Evolutionary conservation across 768 basidiomycete genomes (phyloP).

Genomic region (Lactifluus subvellereus): DNA sequence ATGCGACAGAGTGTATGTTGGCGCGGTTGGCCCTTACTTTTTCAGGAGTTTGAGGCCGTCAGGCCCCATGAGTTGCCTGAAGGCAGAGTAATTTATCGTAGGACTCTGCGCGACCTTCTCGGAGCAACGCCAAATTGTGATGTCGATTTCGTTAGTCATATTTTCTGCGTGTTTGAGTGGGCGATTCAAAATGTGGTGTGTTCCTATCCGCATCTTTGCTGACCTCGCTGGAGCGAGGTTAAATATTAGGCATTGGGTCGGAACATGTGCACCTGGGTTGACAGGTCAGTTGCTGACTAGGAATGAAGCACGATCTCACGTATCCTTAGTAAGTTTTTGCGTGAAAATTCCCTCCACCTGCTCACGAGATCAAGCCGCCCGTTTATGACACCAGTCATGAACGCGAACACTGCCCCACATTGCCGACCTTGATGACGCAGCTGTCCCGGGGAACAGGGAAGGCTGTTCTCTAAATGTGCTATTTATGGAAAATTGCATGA

Average conservation of each 20-base stretch:
- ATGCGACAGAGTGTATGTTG: background rate
- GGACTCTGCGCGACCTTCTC: background rate
- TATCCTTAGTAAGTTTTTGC: background rate
- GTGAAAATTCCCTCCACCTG: background rate
- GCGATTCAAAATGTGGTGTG: background rate
- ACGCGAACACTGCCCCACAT: background rate
- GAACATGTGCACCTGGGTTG: background rate
- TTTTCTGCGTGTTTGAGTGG: background rate
- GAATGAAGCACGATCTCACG: background rate
- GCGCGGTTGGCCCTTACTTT: background rate
- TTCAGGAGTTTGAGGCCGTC: constrained; percentile 1
- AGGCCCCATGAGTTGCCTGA: background rate
- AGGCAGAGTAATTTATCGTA: background rate
- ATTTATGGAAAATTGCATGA: too few relatives aligned
- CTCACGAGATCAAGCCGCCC: too few relatives aligned
- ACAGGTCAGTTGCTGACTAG: background rate
- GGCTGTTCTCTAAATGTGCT: too few relatives aligned
- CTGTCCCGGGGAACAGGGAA: too few relatives aligned
- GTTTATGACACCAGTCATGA: background rate
- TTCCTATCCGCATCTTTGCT: background rate
- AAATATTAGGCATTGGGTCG: background rate
- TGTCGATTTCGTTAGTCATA: background rate
- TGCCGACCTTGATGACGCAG: too few relatives aligned
- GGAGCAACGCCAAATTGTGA: background rate
- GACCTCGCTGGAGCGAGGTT: background rate